phyloP scores from a whole-genome alignment of 257 asterid species.

The Misopates orontium region DNA sequence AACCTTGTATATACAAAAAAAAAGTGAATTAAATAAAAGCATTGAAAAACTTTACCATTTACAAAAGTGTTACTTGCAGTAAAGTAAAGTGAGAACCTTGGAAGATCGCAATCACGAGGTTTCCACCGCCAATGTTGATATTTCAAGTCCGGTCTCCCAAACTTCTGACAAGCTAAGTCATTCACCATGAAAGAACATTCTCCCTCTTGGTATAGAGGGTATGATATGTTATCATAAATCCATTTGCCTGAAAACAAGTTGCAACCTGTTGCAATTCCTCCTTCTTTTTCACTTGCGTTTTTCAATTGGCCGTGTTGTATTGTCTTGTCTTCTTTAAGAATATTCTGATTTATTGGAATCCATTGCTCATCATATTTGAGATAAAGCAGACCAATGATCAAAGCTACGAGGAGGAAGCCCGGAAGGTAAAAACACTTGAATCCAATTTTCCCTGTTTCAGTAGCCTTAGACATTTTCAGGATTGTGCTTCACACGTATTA shows the following conservation, averaged over 20 bases:
- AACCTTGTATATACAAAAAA: conserved; percentile 35
- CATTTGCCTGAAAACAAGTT: conserved; percentile 42
- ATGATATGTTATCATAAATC: conserved; percentile 36
- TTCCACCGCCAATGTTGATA: conserved; percentile 56
- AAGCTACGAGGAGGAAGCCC: conserved; percentile 21
- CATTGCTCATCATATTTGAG: neutral
- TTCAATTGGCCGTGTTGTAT: neutral
- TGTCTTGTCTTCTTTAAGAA: conserved; percentile 13
- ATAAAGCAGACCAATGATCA: conserved; percentile 15
- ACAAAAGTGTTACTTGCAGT: no score
- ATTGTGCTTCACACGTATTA: no score
- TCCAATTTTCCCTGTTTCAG: neutral
- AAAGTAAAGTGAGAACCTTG: conserved; percentile 9
- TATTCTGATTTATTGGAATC: neutral
- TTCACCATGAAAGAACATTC: conserved; percentile 38
- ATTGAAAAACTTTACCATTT: conserved; percentile 2
- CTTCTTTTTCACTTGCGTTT: neutral
- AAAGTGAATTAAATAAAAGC: no score
- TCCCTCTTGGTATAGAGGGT: conserved; percentile 41
- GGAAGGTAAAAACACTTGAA: conserved; percentile 17
- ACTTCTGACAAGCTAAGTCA: conserved; percentile 36
- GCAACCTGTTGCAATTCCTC: conserved; percentile 25
- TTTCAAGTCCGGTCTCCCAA: conserved; percentile 41
- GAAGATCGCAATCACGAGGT: conserved; percentile 54
- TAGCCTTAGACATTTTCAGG: neutral